A percentile compares a stretch with the other conserved stretches of the same genome.
Conservation (phyloP, 441 rosid genomes). For the Mallotus japonicus region DNA sequence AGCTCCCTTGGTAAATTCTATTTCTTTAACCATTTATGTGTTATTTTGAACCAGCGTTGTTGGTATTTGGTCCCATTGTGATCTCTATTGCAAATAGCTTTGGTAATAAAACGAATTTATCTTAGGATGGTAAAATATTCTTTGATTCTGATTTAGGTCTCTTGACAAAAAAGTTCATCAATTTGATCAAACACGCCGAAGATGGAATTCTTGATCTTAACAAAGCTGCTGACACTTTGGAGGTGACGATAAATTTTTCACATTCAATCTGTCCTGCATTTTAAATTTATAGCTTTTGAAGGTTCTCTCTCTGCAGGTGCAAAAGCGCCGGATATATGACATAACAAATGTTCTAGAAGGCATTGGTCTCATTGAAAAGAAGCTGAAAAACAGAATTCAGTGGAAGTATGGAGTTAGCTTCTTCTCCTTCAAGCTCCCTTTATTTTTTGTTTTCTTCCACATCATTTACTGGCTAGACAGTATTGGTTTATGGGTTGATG, state of each 20-base stretch:
- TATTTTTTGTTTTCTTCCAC: slow-evolving; percentile 9
- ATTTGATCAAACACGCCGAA: slow-evolving; percentile 89
- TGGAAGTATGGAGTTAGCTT: slow-evolving; percentile 67
- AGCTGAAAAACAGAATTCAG: slow-evolving; percentile 91
- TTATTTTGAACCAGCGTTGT: slow-evolving; percentile 2
- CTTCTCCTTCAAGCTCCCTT: neutral
- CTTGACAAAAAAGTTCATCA: slow-evolving; percentile 92
- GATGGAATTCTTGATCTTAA: slow-evolving; percentile 95
- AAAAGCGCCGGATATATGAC: slow-evolving; percentile 96
- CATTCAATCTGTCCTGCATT: neutral
- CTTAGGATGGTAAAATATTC: slow-evolving; percentile 19
- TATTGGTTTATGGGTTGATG: neutral
- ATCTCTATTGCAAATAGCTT: slow-evolving; percentile 9
- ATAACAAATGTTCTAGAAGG: slow-evolving; percentile 99
- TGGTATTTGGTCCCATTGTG: slow-evolving; percentile 6
- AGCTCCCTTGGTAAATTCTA: slow-evolving; percentile 79
- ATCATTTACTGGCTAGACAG: slow-evolving; percentile 19
- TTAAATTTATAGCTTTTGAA: slow-evolving; percentile 24
- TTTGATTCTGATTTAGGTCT: slow-evolving; percentile 61
- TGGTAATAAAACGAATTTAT: neutral
- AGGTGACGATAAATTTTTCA: slow-evolving; percentile 47
- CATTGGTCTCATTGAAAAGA: slow-evolving; percentile 94
- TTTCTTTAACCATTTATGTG: slow-evolving; percentile 15
- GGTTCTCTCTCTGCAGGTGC: slow-evolving; percentile 56
- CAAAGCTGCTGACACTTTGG: slow-evolving; percentile 88